Evolutionary conservation across 768 basidiomycete species (phyloP), one percentile per base, ranked within the genome.

Genomic region (Pulveroboletus sp.): DNA sequence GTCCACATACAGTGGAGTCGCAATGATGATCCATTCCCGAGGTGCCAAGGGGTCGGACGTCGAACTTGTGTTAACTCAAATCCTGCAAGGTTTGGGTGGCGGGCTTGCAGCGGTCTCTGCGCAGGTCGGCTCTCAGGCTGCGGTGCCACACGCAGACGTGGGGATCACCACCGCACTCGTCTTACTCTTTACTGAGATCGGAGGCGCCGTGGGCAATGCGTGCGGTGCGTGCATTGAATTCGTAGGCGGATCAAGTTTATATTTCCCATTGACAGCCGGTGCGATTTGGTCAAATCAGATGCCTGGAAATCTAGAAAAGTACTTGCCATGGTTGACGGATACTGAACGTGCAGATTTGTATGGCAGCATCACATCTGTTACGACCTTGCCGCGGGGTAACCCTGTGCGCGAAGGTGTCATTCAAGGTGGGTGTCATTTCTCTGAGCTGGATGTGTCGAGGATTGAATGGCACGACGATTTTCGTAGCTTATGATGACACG

Each of bases 41-140:
- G 85, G 85, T 13, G 78, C 83, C 3, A 69, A 79, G 31, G 78
- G 72, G 1, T 77, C 73, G 27, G 72, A 75, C 29, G 73, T 72
- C 2, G 78, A 80, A 52, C 72, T 88, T 24, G 81, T 88, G 5
- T 72, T 78, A 67, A 80, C 77, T 19, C 87, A 90, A 56, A 65
- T 88, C 42, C 71, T 90, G 14, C 87, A 88, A 67, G 87, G 87
- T 40, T 68, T 83, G 9, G 87, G 87, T 16, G 87, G 87, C 13
- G 87, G 86, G 14, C 74, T 89, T 47, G 84, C 85, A 4, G 76
- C 77, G 8, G 69, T 81, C 35, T 61, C 78, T 5, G 64, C 74
- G 1, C 81, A 81, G 59, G 81, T 84, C 32, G 78, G 75, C 25
- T 78, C 84, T 4, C 85, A 87, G 59, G 85, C 83, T 4, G 70